Conservation (phyloP, 2,329 filamentous ascomycete species). For the Chaetomium sp. region DNA sequence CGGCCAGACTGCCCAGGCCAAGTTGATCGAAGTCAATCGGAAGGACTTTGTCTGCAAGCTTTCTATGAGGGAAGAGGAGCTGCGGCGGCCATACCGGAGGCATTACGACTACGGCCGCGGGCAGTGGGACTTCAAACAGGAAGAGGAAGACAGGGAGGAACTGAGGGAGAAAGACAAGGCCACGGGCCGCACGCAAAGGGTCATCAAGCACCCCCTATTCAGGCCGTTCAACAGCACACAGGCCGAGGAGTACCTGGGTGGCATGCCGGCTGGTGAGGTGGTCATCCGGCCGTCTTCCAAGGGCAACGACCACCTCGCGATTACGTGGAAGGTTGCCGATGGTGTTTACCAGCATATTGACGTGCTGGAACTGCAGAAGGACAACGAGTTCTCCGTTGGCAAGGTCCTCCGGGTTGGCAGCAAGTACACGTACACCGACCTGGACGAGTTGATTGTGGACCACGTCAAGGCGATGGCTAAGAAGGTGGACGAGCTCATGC, state of each 20-base stretch:
- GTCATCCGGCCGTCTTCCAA: constrained; percentile 96
- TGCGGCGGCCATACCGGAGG: constrained; percentile 72
- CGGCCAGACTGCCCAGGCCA: constrained; percentile 85
- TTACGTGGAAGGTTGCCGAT: constrained; percentile 98
- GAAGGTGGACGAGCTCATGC: constrained; percentile 96
- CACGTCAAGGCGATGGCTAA: constrained; percentile 97
- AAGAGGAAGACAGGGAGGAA: constrained; percentile 79
- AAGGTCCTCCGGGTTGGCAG: constrained; percentile 81
- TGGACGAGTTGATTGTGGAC: constrained; percentile 95
- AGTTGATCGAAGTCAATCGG: constrained; percentile 84
- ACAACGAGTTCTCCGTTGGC: constrained; percentile 93
- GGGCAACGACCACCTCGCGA: constrained; percentile 89
- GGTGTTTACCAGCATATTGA: constrained; percentile 98
- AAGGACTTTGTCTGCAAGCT: constrained; percentile 83
- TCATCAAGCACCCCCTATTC: constrained; percentile 98
- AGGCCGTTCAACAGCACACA: constrained; percentile 88
- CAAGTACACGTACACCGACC: constrained; percentile 90
- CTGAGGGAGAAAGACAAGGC: constrained; percentile 83
- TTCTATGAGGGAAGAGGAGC: constrained; percentile 77
- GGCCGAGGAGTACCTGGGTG: constrained; percentile 90
- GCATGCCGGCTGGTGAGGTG: constrained; percentile 82
- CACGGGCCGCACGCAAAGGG: constrained; percentile 83
- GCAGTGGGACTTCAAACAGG: constrained; percentile 85
- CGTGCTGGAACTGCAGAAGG: constrained; percentile 93
- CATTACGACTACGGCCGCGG: constrained; percentile 71